Base-by-base conservation (phyloP, 2,329 filamentous ascomycete genomes). In the Aspergillus japonicus region DNA sequence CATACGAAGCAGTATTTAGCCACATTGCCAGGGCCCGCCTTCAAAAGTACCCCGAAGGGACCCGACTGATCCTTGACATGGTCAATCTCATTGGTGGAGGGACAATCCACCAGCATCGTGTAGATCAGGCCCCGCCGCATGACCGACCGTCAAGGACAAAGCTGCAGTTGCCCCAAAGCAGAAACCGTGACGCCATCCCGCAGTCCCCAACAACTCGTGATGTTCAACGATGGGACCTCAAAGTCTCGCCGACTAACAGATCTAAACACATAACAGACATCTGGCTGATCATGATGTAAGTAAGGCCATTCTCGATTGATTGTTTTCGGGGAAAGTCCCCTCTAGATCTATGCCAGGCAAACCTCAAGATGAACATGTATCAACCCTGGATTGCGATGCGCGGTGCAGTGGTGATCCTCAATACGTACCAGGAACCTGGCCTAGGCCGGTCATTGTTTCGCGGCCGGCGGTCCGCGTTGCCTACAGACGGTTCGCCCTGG, bases 131-230 rank as follows among this genome's bases (percentile, higher is more conserved):
- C 52, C 60, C 59, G 58, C 59, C 62, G 59, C 64, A 62, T 67
- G 64, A 66, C 64, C 53, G 59, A 53, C 57, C 48, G 57, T 44
- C 49, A 54, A 60, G 59, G n/a, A n/a, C 39, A 39, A 44, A 55
- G 57, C 65, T 68, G 65, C 64, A 66, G 49, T 65, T 47, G 56
- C 62, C 62, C 65, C 57, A 60, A 68, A 64, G 49, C 50, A 65
- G 62, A 47, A 66, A 54, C 63, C 52, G 60, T 69, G 66, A 69
- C 66, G 67, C 59, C 67, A 68, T 68, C 47, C 47, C 60, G 61
- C 64, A 66, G 63, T 47, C 54, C 47, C 53, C 50, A 58, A 55
- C 56, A 55, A 57, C 50, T 48, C 50, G 57, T 65, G 63, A 58
- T 50, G 54, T 60, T 58, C 39, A 54, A 49, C 54, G 53, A 47